Base-by-base conservation (phyloP, 108 stramenopile species). In the Pseudonitzschia multiseries region DNA sequence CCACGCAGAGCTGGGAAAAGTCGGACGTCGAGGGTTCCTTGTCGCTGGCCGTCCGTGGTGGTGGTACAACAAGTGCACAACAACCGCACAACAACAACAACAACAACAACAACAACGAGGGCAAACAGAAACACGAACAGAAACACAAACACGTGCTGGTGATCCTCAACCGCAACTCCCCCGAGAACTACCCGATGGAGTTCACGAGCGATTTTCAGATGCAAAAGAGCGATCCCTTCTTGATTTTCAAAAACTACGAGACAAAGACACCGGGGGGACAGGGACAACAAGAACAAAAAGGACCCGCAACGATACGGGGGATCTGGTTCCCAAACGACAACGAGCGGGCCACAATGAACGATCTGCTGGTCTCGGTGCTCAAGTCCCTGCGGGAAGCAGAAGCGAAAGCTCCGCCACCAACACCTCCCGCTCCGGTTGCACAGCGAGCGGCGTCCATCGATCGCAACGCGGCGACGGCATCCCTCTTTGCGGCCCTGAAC, bases 281-380 rank as follows among this genome's bases (percentile, higher is more conserved):
- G 71, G 26, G 68, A 75, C 31, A 66, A 64, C 21, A 32, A 65
- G 2, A 68, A 61, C 22, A 74, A 63, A 22, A n/a, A n/a, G n/a
- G n/a, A n/a, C n/a, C n/a, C n/a, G 77, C 76, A 15, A 64, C 56
- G 26, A 82, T 90, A 52, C 77, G 81, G 54, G 93, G 93, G 21
- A 89, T 90, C 65, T 92, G 90, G 90, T 94, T 94, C 61, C 88
- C 84, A 15, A 76, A 86, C 79, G 76, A 73, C 8, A 75, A 83
- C 10, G 93, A 94, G 70, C 80, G 89, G 26, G 72, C 77, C 5
- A 59, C 71, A 6, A 66, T 94, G 32, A 82, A 76, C 29, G 59
- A 78, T 12, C 71, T 79, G 54, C 72, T 94, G 66, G 66, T 79
- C 31, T 36, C 75, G 13, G 78, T 86, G 0, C 66, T 89, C 27